These are phyloP conservation scores for Byssothecium circinans DNA, from an alignment of 2,329 filamentous ascomycete species.

Conservation along the genomic window DNA sequence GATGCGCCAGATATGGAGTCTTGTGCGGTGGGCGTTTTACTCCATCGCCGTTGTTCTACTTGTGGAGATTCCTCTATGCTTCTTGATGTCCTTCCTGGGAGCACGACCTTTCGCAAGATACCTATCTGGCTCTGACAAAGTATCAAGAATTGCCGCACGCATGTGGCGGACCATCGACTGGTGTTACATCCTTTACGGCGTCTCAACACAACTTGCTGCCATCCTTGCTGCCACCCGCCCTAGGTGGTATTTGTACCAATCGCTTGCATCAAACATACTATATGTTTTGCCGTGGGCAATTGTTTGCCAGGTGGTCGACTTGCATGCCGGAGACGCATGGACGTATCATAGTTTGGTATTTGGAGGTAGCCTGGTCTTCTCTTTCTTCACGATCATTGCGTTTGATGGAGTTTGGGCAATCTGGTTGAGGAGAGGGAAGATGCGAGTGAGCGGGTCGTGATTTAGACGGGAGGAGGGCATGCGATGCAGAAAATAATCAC, in stretches of 20 bases:
- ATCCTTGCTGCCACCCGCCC: slow-evolving; percentile 66
- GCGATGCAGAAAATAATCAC: no score
- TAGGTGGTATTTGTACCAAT: slow-evolving; percentile 69
- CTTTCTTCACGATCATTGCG: slow-evolving; percentile 59
- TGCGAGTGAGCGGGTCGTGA: no score
- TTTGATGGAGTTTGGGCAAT: slow-evolving; percentile 57
- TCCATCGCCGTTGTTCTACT: slow-evolving; percentile 58
- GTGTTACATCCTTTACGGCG: slow-evolving; percentile 71
- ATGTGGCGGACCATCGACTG: slow-evolving; percentile 63
- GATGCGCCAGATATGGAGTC: slow-evolving; percentile 37
- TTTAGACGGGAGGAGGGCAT: no score
- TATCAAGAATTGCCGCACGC: slow-evolving; percentile 62
- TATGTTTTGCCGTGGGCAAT: slow-evolving; percentile 74
- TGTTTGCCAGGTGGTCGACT: slow-evolving; percentile 49
- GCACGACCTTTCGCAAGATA: slow-evolving; percentile 64
- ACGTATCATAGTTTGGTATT: slow-evolving; percentile 68
- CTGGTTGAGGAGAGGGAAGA: slow-evolving; percentile 41
- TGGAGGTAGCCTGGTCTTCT: slow-evolving; percentile 69
- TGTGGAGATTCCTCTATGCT: slow-evolving; percentile 64
- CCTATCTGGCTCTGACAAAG: slow-evolving; percentile 59
- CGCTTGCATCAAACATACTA: slow-evolving; percentile 65
- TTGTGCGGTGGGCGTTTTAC: slow-evolving; percentile 57
- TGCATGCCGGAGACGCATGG: slow-evolving; percentile 61
- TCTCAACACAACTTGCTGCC: slow-evolving; percentile 65
- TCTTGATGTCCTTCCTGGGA: slow-evolving; percentile 64